Conservation (phyloP, 176 grass and related monocot genomes). For the Microstegium vimineum region DNA sequence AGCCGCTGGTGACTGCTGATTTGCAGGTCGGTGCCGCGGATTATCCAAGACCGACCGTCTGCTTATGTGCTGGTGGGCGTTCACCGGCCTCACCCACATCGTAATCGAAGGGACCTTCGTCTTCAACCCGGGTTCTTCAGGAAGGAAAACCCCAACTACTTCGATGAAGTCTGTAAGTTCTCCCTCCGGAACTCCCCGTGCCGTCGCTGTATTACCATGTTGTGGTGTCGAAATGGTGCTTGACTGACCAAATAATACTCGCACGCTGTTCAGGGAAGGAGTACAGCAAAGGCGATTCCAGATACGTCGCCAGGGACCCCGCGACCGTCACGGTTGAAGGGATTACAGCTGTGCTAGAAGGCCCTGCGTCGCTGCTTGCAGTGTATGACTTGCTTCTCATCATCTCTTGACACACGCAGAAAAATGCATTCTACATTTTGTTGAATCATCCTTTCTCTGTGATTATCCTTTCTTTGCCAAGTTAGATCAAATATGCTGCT, state of each 20-base stretch:
- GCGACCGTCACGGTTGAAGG: constrained; percentile 67
- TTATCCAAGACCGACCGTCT: constrained; percentile 59
- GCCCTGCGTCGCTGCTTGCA: constrained; percentile 73
- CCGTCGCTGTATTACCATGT: not conserved
- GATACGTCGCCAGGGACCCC: constrained; percentile 70
- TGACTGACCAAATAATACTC: not conserved
- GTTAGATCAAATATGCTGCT: not conserved
- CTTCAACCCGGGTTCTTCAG: constrained; percentile 55
- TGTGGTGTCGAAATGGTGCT: not conserved
- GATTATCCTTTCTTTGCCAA: not conserved
- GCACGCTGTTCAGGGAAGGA: constrained; percentile 53
- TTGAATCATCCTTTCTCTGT: not conserved
- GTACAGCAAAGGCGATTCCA: constrained; percentile 88
- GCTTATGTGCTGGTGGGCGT: constrained; percentile 95
- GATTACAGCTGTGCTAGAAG: constrained; percentile 66
- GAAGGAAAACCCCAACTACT: constrained; percentile 46
- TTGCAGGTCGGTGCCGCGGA: constrained; percentile 40
- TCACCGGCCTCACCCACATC: constrained; percentile 76
- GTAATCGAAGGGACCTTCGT: constrained; percentile 67
- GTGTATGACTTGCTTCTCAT: constrained; percentile 31
- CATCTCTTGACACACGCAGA: not conserved
- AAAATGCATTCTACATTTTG: not conserved
- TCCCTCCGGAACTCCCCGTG: not conserved
- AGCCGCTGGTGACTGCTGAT: not conserved
- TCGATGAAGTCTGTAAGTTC: constrained; percentile 79